Evolutionary conservation across 2,329 filamentous ascomycete species (phyloP).

Genomic region (Colletotrichum euphorbiae): DNA sequence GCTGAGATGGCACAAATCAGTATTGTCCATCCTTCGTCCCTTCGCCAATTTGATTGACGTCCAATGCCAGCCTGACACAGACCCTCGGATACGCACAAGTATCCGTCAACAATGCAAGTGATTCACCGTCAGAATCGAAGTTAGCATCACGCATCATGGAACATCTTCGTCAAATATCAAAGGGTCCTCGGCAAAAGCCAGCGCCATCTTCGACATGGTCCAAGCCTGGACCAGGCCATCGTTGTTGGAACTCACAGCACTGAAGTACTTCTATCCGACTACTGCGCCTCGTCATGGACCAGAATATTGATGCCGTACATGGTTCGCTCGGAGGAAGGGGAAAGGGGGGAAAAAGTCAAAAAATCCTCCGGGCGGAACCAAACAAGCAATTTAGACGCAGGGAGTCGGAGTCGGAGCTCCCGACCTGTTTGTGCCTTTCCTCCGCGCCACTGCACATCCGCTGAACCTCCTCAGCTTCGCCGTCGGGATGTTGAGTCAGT

Average conservation of each 20-base stretch:
- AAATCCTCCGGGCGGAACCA: conserved; percentile 26
- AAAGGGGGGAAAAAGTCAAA: not conserved
- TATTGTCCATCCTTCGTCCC: no score
- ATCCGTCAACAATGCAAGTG: no score
- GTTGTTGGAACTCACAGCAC: conserved; percentile 17
- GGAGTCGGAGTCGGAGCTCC: conserved; percentile 29
- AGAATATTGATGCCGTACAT: conserved; percentile 12
- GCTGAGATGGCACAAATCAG: no score
- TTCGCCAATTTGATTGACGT: no score
- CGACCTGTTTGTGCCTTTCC: conserved; percentile 5
- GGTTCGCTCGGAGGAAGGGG: conserved; percentile 19
- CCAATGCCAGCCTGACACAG: no score
- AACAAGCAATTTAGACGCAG: conserved; percentile 25
- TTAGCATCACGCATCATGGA: not conserved
- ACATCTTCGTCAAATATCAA: not conserved
- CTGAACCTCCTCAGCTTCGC: conserved; percentile 2
- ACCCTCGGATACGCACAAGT: no score
- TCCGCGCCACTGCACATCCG: conserved; percentile 18
- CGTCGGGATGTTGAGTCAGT: conserved; percentile 33
- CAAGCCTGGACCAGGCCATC: conserved; percentile 4
- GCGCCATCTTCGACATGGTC: not conserved
- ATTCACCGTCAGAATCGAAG: no score
- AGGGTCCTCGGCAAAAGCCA: not conserved
- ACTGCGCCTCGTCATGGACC: conserved; percentile 10
- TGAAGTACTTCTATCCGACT: conserved; percentile 24